Base-by-base conservation (phyloP, 129 eudicot species). In the Helianthus tuberosus region DNA sequence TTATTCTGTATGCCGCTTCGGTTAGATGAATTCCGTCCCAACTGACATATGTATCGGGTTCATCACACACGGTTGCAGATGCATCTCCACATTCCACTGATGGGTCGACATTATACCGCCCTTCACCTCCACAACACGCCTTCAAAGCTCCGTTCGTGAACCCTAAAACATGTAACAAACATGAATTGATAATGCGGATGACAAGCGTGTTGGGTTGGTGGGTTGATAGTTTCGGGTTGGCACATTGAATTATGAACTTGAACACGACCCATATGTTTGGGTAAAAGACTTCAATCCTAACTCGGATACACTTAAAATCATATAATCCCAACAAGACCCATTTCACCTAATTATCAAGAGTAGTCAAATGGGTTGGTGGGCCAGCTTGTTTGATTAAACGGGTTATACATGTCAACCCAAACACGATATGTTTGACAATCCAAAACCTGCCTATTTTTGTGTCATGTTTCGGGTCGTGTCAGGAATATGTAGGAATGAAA, bases 51-150 rank as follows among this genome's bases (percentile, higher is more conserved):
- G 67, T 74, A 65, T 79, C 53, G 0, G 83, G 83, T 29, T 65
- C 54, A n/a, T 66, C 83, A 66, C 83, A 79, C 50, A 72, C 74
- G 5, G 35, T 72, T 9, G 83, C 14, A 0, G 55, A 57, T 7
- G 46, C 35, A 5, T 8, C 15, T 72, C 83, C 83, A 57, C 83
- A 79, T 7, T 0, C 1, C 0, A 11, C 12, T 1, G 11, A 53
- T 8, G 0, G 3, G 73, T 72, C 25, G 57, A 0, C 25, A 23
- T 79, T 66, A 58, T 53, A 79, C 8, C 43, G 51, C 10, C 83
- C 83, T 65, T 67, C 74, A 17, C 66, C 78, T 16, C 83, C 78
- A 46, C 83, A 79, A 66, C 78, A 78, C 4, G 82, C 74, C 38
- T 61, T 73, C 49, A 62, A 38, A n/a, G 38, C 77, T 27, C 77